Evolutionary conservation across 768 basidiomycete species (phyloP).

Genomic region (Phaeolepiota aurea): DNA sequence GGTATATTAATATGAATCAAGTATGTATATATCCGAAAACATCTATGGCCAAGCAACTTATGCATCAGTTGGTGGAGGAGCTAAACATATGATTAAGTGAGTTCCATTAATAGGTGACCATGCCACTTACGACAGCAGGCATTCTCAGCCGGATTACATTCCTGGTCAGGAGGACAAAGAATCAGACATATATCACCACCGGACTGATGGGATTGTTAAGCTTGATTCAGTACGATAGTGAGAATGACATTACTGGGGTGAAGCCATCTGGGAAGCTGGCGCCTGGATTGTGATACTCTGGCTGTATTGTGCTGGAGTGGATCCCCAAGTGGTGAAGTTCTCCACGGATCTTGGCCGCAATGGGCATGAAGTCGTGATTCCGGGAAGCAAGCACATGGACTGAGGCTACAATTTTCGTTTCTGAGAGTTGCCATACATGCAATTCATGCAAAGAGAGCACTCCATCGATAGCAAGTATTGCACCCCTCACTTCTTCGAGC

Average conservation of each 20-base stretch:
- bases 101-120: not conserved
- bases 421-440: conserved; percentile 96
- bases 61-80: conserved; percentile 9
- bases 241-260: too few relatives aligned
- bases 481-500: conserved; percentile 78
- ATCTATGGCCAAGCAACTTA: too few relatives aligned
- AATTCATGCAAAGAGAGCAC: conserved; percentile 87
- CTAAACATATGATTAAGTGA: conserved; percentile 2
- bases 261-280: conserved; percentile 38
- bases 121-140: conserved; percentile 70
- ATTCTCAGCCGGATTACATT: conserved; percentile 61
- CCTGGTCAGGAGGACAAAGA: conserved; percentile 59
- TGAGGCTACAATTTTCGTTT: conserved; percentile 89
- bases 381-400: conserved; percentile 88
- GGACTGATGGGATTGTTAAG: conserved; percentile 22
- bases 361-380: conserved; percentile 84
- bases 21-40: too few relatives aligned
- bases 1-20: too few relatives aligned
- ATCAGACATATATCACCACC: conserved; percentile 59
- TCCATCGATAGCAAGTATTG: conserved; percentile 77
- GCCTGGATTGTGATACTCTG: conserved; percentile 54
- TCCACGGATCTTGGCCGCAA: conserved; percentile 77
- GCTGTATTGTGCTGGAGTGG: conserved; percentile 92
- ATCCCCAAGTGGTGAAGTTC: conserved; percentile 87
- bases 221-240: conserved; percentile 4